Percentiles rank a stretch among this genome's conserved stretches.
Evolutionary conservation across 148 eudicot genomes (phyloP).

Genomic region (Fagopyrum homotropicum): DNA sequence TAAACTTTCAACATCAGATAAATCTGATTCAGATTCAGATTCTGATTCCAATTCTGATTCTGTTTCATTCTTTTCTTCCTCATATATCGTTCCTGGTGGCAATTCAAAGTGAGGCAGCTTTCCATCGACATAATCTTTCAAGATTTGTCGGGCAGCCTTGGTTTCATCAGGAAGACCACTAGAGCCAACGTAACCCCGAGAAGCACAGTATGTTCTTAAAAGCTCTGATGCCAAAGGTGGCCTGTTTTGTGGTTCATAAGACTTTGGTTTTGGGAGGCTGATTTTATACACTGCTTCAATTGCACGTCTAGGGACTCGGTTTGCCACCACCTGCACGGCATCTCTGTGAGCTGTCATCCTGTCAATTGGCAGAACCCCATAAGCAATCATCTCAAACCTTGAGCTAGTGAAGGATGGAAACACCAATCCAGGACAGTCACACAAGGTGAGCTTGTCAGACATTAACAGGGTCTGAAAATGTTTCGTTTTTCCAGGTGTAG

Average conservation of each 20-base stretch:
- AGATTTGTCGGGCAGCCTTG: slow-evolving; percentile 66
- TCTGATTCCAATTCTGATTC: background rate
- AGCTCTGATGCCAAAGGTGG: slow-evolving; percentile 81
- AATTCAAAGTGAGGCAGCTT: slow-evolving; percentile 75
- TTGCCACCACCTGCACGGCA: slow-evolving; percentile 84
- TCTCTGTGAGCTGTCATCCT: slow-evolving; percentile 90
- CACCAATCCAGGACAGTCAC: slow-evolving; percentile 98
- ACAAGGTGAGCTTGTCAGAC: slow-evolving; percentile 75
- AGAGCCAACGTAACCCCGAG: slow-evolving; percentile 86
- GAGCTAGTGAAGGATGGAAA: slow-evolving; percentile 97
- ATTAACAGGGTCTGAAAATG: slow-evolving; percentile 94
- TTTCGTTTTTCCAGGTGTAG: slow-evolving; percentile 94
- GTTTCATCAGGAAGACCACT: slow-evolving; percentile 95
- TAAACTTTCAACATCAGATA: slow-evolving; percentile 39
- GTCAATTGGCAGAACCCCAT: slow-evolving; percentile 90
- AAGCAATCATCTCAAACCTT: slow-evolving; percentile 96
- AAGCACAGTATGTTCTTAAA: slow-evolving; percentile 82
- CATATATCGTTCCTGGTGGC: slow-evolving; percentile 52
- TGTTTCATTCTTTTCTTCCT: slow-evolving; percentile 24
- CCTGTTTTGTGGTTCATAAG: slow-evolving; percentile 72
- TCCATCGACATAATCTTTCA: slow-evolving; percentile 95
- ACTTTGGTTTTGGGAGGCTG: slow-evolving; percentile 76
- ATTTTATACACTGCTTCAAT: slow-evolving; percentile 71
- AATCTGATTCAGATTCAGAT: slow-evolving; percentile 30
- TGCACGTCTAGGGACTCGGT: slow-evolving; percentile 54